These are phyloP conservation scores for Marchantia paleacea DNA, from an alignment of 225 moss, liverwort and hornwort species.

Conservation along the genomic window DNA sequence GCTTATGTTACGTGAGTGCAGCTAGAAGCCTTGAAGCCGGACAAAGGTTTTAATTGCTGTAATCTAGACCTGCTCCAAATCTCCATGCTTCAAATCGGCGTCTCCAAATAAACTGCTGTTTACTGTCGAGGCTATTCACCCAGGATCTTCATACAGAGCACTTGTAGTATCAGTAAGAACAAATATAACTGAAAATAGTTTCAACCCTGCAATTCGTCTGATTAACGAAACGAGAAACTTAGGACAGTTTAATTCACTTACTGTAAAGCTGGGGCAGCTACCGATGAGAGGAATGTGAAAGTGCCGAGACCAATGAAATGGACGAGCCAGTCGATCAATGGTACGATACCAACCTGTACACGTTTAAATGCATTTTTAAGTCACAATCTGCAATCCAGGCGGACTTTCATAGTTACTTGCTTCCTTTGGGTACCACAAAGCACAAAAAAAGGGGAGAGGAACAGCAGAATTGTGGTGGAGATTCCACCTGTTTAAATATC, in stretches of 20 bases:
- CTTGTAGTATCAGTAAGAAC: neutral
- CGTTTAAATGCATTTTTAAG: neutral
- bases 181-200: neutral
- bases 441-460: neutral
- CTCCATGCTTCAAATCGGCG: slow-evolving; percentile 89
- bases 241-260: neutral
- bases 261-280: slow-evolving; percentile 36
- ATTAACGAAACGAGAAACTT: neutral
- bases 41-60: slow-evolving; percentile 15
- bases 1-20: too few relatives aligned
- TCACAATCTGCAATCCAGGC: neutral
- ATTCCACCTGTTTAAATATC: slow-evolving; percentile 73
- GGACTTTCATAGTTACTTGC: neutral
- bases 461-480: neutral
- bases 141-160: slow-evolving; percentile 48
- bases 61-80: slow-evolving; percentile 88
- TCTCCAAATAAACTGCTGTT: slow-evolving; percentile 67
- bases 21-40: too few relatives aligned
- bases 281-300: slow-evolving; percentile 43
- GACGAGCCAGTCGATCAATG: slow-evolving; percentile 50
- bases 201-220: neutral
- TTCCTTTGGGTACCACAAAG: neutral
- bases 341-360: slow-evolving; percentile 41
- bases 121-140: slow-evolving; percentile 56
- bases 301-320: slow-evolving; percentile 44